Conservation (phyloP, 2,329 filamentous ascomycete genomes). For the Trichoderma sp. region DNA sequence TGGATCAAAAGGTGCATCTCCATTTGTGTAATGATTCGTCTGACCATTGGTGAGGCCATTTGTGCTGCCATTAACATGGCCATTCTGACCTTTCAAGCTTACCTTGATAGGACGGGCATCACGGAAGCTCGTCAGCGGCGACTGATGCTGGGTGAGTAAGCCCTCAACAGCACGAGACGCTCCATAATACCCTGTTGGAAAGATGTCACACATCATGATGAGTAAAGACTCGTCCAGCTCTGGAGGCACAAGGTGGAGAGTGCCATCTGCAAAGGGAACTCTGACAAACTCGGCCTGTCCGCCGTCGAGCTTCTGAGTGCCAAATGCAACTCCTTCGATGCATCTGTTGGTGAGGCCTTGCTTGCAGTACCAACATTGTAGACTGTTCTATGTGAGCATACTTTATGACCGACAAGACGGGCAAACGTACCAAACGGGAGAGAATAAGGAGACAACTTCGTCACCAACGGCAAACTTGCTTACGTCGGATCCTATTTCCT, state of each 20-base stretch:
- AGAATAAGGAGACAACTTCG: constrained; percentile 9
- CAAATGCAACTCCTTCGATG: constrained; percentile 6
- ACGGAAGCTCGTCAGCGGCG: constrained; percentile 3
- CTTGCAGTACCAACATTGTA: constrained; percentile 5
- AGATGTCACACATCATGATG: constrained; percentile 20
- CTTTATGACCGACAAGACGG: not conserved
- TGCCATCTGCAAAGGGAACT: constrained; percentile 18
- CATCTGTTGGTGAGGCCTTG: constrained; percentile 13
- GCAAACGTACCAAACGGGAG: constrained; percentile 9
- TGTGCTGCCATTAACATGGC: not conserved
- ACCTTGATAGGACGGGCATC: not conserved
- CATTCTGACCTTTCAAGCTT: not conserved
- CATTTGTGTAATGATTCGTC: not conserved
- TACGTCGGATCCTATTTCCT: not conserved
- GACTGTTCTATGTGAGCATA: not conserved
- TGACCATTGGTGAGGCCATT: not conserved
- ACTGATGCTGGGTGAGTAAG: not conserved
- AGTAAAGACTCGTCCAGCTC: constrained; percentile 1
- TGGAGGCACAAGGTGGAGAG: not conserved
- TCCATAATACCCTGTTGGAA: constrained; percentile 14
- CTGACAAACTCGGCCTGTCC: constrained; percentile 15
- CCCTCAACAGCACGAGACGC: not conserved
- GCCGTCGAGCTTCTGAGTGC: constrained; percentile 14
- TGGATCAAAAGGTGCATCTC: not conserved
- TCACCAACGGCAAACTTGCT: constrained; percentile 3